phyloP scores from a whole-genome alignment of 805 yeast species.

The Pichia cabralensis region DNA sequence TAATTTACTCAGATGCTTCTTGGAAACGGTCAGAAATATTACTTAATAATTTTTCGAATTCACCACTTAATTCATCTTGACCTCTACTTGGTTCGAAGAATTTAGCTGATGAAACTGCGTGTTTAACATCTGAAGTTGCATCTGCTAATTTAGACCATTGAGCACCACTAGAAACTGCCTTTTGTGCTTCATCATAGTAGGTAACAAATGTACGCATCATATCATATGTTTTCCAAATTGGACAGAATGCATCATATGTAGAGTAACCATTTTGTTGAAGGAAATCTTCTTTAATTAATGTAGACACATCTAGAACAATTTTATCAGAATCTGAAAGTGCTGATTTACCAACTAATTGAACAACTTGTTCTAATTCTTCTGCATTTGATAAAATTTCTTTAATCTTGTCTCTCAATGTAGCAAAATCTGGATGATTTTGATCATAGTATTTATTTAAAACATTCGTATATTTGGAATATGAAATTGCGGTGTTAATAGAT shows the following conservation, averaged over 20 bases:
- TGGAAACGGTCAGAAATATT: slow-evolving; percentile 85
- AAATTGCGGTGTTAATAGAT: slow-evolving; percentile 89
- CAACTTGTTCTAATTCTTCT: slow-evolving; percentile 98
- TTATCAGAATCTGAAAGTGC: slow-evolving; percentile 95
- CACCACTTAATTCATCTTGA: slow-evolving; percentile 61
- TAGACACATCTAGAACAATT: slow-evolving; percentile 89
- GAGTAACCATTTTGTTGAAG: slow-evolving; percentile 99
- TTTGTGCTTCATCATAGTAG: slow-evolving; percentile 95
- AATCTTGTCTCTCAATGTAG: slow-evolving; percentile 79
- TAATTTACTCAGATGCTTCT: slow-evolving; percentile 75
- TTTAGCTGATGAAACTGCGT: slow-evolving; percentile 87
- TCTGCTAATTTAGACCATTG: slow-evolving; percentile 90
- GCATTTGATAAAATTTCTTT: slow-evolving; percentile 94
- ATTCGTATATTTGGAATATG: slow-evolving; percentile 92
- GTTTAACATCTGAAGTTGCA: slow-evolving; percentile 83
- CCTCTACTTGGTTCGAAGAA: slow-evolving; percentile 95
- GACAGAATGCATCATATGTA: slow-evolving; percentile 96
- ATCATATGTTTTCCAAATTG: slow-evolving; percentile 96
- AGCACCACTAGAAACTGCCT: slow-evolving; percentile 89
- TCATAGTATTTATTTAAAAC: slow-evolving; percentile 83
- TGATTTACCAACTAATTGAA: slow-evolving; percentile 97
- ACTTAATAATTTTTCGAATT: slow-evolving; percentile 66
- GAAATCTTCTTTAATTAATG: slow-evolving; percentile 92
- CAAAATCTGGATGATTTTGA: slow-evolving; percentile 80
- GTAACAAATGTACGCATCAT: slow-evolving; percentile 95